These are phyloP conservation scores for Dothistroma septosporum DNA, from an alignment of 2,329 filamentous ascomycete species.

Conservation along the genomic window DNA sequence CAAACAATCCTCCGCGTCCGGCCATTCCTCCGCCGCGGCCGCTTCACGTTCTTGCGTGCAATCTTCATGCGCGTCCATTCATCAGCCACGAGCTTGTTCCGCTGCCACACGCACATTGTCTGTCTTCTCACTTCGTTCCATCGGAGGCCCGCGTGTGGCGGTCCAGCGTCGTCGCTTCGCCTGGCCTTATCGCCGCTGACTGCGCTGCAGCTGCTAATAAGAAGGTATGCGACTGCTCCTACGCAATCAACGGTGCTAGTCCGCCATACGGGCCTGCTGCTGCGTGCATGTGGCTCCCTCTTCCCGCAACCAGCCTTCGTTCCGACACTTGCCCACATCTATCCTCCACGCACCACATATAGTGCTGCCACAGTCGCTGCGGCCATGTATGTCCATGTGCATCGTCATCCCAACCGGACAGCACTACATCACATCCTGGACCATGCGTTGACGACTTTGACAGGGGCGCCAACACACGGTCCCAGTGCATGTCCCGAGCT, in stretches of 20 bases:
- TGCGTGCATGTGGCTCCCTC: too few relatives aligned
- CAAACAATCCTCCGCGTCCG: too few relatives aligned
- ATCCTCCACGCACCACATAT: too few relatives aligned
- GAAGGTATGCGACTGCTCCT: background rate
- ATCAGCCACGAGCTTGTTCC: background rate
- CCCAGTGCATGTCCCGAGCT: conserved; percentile 4
- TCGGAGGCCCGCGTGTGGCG: background rate
- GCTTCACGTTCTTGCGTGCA: background rate
- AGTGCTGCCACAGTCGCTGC: too few relatives aligned
- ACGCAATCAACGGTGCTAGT: too few relatives aligned
- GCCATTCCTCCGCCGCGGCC: background rate
- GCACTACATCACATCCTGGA: background rate
- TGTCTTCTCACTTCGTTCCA: background rate
- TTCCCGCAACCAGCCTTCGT: too few relatives aligned
- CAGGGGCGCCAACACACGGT: background rate
- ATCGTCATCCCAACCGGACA: too few relatives aligned
- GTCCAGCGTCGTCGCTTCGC: background rate
- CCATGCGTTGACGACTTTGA: conserved; percentile 1
- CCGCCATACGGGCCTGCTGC: too few relatives aligned
- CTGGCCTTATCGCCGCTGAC: background rate
- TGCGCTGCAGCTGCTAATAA: background rate
- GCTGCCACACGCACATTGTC: background rate
- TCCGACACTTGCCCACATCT: too few relatives aligned
- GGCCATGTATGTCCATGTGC: too few relatives aligned
- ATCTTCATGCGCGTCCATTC: background rate